Conservation (phyloP, 768 basidiomycete species). For the Serendipita sp. region DNA sequence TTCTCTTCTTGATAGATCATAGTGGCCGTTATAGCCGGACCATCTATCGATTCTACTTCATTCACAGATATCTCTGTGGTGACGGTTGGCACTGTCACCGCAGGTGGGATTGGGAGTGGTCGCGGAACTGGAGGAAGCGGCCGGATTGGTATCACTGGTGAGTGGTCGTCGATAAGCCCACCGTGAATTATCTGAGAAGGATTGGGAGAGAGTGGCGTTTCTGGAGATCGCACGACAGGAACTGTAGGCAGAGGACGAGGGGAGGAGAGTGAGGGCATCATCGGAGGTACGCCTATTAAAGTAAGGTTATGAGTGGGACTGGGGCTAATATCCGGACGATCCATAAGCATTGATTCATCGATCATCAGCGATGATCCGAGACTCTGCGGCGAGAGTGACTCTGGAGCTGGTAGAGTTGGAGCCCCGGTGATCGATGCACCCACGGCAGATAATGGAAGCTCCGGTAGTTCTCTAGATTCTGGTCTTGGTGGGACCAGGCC, state of each 20-base stretch:
- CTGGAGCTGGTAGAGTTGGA: background rate
- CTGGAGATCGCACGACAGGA: background rate
- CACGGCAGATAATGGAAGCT: background rate
- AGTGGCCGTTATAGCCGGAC: background rate
- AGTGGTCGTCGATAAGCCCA: background rate
- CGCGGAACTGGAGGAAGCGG: background rate
- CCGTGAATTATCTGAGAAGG: background rate
- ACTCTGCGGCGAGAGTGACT: background rate
- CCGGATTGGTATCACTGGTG: background rate
- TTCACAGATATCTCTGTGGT: background rate
- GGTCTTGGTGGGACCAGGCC: background rate
- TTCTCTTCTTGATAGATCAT: background rate
- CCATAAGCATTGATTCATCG: slow-evolving; percentile 1
- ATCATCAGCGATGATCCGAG: slow-evolving; percentile 1
- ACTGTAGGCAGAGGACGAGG: background rate
- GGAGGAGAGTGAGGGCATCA: background rate
- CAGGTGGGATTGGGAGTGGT: background rate
- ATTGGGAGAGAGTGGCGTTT: background rate
- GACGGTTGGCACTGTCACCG: background rate
- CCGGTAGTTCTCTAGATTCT: background rate
- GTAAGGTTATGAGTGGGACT: background rate
- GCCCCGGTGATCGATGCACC: background rate
- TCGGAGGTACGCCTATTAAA: background rate
- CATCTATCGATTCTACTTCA: slow-evolving; percentile 1
- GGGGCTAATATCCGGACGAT: background rate